These are phyloP conservation scores for Suhomyces sp. DNA, from an alignment of 805 yeast genomes.

Conservation along the genomic window DNA sequence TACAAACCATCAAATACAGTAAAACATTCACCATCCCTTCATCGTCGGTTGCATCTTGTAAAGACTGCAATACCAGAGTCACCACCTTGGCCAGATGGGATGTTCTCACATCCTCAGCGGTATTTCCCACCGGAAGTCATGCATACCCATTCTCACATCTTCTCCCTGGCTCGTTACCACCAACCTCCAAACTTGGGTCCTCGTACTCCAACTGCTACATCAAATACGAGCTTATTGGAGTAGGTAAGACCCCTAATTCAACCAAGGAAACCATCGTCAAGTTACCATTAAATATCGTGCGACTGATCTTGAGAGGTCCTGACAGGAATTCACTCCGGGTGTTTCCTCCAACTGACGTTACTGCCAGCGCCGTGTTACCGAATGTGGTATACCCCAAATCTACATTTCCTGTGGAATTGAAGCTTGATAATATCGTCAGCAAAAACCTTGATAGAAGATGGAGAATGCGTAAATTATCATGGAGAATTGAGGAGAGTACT, in stretches of 20 bases:
- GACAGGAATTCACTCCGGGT: constrained; percentile 86
- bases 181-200: constrained; percentile 66
- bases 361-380: constrained; percentile 85
- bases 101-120: constrained; percentile 57
- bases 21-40: constrained; percentile 66
- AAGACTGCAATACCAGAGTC: constrained; percentile 52
- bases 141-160: constrained; percentile 91
- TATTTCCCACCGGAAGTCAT: constrained; percentile 68
- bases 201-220: constrained; percentile 50
- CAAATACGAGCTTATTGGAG: constrained; percentile 75
- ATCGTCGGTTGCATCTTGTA: constrained; percentile 49
- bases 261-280: constrained; percentile 33
- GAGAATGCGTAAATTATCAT: constrained; percentile 86
- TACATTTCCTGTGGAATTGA: constrained; percentile 77
- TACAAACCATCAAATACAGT: constrained; percentile 68
- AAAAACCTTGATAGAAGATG: constrained; percentile 64
- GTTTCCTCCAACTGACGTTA: constrained; percentile 92
- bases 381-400: constrained; percentile 88
- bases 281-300: constrained; percentile 68
- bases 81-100: constrained; percentile 87
- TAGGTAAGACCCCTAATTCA: constrained; percentile 28
- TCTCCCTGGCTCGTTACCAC: constrained; percentile 85
- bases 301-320: constrained; percentile 78
- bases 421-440: constrained; percentile 65
- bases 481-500: constrained; percentile 87